Conservation (phyloP, 805 yeast genomes). For the Komagataella mondaviorum region DNA sequence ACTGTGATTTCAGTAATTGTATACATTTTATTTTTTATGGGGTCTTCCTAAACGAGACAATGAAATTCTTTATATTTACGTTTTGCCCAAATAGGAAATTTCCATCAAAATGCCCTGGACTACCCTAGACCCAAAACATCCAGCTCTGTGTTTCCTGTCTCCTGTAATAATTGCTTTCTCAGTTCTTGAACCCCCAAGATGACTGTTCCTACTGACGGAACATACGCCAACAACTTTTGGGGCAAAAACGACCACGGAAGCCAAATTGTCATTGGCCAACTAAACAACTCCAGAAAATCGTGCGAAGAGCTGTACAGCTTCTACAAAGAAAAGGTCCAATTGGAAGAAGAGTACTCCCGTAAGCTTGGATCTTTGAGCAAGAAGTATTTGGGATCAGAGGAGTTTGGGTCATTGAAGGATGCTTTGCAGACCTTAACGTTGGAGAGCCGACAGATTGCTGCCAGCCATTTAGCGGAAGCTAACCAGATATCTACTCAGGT, state of each 20-base stretch:
- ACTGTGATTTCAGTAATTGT: neutral
- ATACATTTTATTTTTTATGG: no score
- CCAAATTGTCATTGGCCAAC: slow-evolving; percentile 35
- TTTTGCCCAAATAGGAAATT: neutral
- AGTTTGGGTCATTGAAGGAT: slow-evolving; percentile 43
- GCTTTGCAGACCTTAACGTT: slow-evolving; percentile 43
- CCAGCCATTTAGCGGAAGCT: slow-evolving; percentile 39
- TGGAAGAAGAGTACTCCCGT: slow-evolving; percentile 65
- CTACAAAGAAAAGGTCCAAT: slow-evolving; percentile 40
- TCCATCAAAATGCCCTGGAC: neutral
- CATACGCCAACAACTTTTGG: slow-evolving; percentile 21
- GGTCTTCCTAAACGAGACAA: neutral
- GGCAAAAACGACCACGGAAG: slow-evolving; percentile 51
- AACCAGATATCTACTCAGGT: slow-evolving; percentile 36
- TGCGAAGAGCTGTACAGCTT: slow-evolving; percentile 33
- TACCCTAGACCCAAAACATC: neutral
- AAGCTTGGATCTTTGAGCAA: slow-evolving; percentile 37
- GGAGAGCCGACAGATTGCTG: slow-evolving; percentile 48
- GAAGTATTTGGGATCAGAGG: slow-evolving; percentile 38
- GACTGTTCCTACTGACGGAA: neutral
- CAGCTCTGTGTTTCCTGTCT: neutral
- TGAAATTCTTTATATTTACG: neutral
- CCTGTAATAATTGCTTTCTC: neutral
- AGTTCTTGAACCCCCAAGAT: neutral
- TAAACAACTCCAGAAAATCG: slow-evolving; percentile 48